Evolutionary conservation across 768 basidiomycete species (phyloP).

Genomic region (Rhodotorula graminis): DNA sequence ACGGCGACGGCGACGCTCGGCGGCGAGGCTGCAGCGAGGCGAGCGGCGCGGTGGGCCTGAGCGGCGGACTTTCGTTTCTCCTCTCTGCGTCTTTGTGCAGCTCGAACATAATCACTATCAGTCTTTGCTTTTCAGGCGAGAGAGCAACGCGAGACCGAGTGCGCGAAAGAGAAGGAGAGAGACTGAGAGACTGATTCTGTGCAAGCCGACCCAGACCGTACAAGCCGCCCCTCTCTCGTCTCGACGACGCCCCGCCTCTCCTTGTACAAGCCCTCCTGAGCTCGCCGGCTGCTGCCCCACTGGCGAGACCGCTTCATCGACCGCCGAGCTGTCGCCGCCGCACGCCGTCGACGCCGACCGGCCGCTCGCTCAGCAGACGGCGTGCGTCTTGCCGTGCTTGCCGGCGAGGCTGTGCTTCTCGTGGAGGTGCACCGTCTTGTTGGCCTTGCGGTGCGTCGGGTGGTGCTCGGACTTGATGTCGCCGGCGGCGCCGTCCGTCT

Average conservation of each 20-base stretch:
- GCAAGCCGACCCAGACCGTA: too few species aligned
- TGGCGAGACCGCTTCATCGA: too few species aligned
- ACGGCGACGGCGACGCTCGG: neutral
- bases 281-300: too few species aligned
- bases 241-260: too few species aligned
- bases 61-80: too few species aligned
- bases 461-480: constrained; percentile 9
- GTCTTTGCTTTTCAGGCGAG: too few species aligned
- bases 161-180: neutral
- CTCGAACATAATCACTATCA: neutral
- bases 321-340: too few species aligned
- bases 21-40: neutral
- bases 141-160: too few species aligned
- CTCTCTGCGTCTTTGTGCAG: neutral
- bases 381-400: constrained; percentile 45
- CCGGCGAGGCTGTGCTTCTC: constrained; percentile 46
- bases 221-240: too few species aligned
- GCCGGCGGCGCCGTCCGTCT: constrained; percentile 2
- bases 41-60: neutral
- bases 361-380: constrained; percentile 12
- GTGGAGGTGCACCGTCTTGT: constrained; percentile 31
- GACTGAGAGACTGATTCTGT: too few species aligned
- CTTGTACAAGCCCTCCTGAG: too few species aligned
- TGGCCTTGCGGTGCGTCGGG: neutral
- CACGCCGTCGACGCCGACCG: too few species aligned